Base-by-base conservation (phyloP, 257 asterid species). In the Asclepias syriaca region DNA sequence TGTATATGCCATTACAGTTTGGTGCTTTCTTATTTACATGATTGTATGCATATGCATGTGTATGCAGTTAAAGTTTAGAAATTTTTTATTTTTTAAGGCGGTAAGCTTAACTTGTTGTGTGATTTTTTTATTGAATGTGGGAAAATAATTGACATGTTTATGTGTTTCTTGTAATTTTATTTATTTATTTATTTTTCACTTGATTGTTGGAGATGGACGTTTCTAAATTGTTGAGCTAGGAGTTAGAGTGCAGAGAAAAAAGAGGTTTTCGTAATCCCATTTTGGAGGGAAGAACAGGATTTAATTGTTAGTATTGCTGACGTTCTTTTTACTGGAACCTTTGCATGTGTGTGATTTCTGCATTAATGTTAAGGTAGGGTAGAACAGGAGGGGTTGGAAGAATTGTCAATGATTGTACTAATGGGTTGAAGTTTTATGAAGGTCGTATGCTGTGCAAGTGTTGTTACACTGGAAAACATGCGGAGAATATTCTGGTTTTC, bases 391-490 rank as follows among this genome's bases (percentile, higher is more conserved):
- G 57, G 14, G 14, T 8, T 2, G 12, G 40, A 46, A 21, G 39
- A 45, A 46, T 46, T 66, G 15, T 45, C 39, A n/a, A 13, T 21
- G 6, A n/a, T 39, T 49, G 12, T 45, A 49, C 37, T 67, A 24
- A 67, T 3, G 39, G 13, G 6, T 67, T 45, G 58, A 49, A 67
- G 13, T 48, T 50, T 68, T 50, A 34, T 68, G 61, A 60, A 68
- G 72, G 53, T 68, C 34, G 49, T 50, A 22, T 9, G 27, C n/a
- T 16, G 16, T 22, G 45, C 27, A 68, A 12, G 32, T 68, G 59
- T 48, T 1, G 22, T 68, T 68, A 12, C 24, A 27, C 29, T 29
- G 27, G 63, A 15, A 18, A 48, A 43, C 18, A 51, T 48, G 63
- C 16, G 9, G 18, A 14, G 49, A 61, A 68, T 24, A 18, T 50